Conservation (phyloP, 108 stramenopile genomes). For the Cyclotella cryptica region DNA sequence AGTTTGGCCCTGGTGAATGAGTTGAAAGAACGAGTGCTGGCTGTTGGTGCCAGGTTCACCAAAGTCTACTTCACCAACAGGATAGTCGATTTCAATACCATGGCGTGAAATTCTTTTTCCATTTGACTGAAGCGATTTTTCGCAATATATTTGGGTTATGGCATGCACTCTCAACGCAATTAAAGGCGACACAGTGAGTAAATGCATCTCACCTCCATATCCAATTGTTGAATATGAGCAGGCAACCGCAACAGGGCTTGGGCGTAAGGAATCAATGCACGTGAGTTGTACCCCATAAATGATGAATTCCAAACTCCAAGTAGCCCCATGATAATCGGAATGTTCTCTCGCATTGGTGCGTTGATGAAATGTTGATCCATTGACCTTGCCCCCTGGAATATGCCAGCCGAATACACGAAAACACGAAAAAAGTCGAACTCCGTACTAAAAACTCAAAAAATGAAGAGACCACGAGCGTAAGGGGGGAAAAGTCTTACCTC, state of each 20-base stretch:
- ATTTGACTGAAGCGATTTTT: constrained; percentile 55
- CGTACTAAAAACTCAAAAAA: background rate
- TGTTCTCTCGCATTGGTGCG: constrained; percentile 92
- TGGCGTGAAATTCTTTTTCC: constrained; percentile 88
- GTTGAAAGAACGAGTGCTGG: constrained; percentile 99
- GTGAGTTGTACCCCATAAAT: constrained; percentile 91
- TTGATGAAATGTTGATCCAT: constrained; percentile 97
- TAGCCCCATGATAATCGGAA: constrained; percentile 97
- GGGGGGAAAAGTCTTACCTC: constrained; percentile 55
- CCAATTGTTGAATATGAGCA: constrained; percentile 99
- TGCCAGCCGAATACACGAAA: constrained; percentile 37
- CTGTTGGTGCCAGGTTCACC: constrained; percentile 99
- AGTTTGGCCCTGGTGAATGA: constrained; percentile 98
- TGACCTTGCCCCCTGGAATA: constrained; percentile 87
- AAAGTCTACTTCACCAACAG: constrained; percentile 97
- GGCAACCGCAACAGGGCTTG: constrained; percentile 97
- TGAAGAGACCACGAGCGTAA: background rate
- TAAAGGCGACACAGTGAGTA: constrained; percentile 42
- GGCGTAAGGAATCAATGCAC: constrained; percentile 94
- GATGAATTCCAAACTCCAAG: constrained; percentile 98
- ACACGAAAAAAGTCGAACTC: background rate
- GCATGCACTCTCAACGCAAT: background rate
- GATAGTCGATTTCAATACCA: constrained; percentile 86
- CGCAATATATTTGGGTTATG: background rate
- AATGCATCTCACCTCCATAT: constrained; percentile 91